Evolutionary conservation across 148 eudicot species (phyloP), one percentile per base, ranked within the genome.

Genomic region (Amaranthus palmeri): DNA sequence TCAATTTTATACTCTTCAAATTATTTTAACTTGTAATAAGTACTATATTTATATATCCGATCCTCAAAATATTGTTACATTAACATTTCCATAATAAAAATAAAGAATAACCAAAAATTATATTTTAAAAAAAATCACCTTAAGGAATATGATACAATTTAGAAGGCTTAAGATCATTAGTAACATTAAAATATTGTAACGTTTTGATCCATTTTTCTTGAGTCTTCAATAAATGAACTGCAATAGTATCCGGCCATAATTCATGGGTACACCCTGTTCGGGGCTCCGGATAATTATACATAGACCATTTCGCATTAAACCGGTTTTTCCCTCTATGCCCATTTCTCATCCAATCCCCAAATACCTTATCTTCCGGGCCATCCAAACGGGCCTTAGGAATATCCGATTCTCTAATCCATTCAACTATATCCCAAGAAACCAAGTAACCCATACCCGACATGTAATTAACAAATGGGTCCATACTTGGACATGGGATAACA

Each of bases 381-480:
- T 85, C 85, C 41, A 86, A 41, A 68, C 84, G 83, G 2, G 65
- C 61, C 61, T 78, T 87, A 0, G 98, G 97, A 4, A 95, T 83
- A 54, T 91, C 87, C 0, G 98, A 91, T 43, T 67, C 72, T 8
- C 78, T 77, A 9, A 95, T 78, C 98, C 98, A 95, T 66, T 95
- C 93, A 0, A 83, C 97, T 1, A 89, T 67, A 15, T 95, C 98
- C 98, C 98, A 95, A 1, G 97, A 91, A 0, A 95, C 75, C 54
- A 95, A 61, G 63, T 83, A 95, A 0, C 93, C 98, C 97, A 95
- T 89, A 0, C 98, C 98, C 13, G 98, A 88, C 98, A 93, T 93
- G 73, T 90, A 90, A 60, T 84, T 83, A 6, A 74, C 77, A 65
- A 87, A 89, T 40, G 98, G 98, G 70, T 95, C 90, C 98, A 91